These are phyloP conservation scores for Yamadazyma membranifaciens DNA, from an alignment of 1,139 yeast genomes.

Conservation along the genomic window DNA sequence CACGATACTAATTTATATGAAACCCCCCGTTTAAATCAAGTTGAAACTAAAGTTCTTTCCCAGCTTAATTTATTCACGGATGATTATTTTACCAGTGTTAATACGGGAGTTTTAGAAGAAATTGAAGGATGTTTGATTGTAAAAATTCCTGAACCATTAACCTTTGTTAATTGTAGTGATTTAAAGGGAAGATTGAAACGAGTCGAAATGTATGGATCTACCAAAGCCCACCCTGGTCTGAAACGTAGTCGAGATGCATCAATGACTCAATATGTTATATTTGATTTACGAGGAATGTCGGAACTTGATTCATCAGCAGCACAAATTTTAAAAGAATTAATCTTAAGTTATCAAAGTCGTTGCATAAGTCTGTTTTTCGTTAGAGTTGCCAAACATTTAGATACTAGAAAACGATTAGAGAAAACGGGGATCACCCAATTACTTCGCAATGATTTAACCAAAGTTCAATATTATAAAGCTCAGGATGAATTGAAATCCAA, in stretches of 20 bases:
- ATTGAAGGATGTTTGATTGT: slow-evolving; percentile 84
- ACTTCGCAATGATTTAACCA: slow-evolving; percentile 25
- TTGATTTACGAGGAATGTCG: slow-evolving; percentile 87
- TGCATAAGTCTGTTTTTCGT: slow-evolving; percentile 64
- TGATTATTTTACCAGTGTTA: slow-evolving; percentile 36
- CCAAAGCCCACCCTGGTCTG: slow-evolving; percentile 79
- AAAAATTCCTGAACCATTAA: slow-evolving; percentile 88
- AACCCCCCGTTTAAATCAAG: not conserved
- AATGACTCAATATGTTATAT: slow-evolving; percentile 65
- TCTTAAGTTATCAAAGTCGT: slow-evolving; percentile 54
- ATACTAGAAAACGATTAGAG: slow-evolving; percentile 28
- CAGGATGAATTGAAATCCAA: slow-evolving; percentile 14
- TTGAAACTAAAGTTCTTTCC: slow-evolving; percentile 3
- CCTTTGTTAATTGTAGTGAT: slow-evolving; percentile 89
- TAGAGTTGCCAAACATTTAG: slow-evolving; percentile 49
- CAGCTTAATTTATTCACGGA: slow-evolving; percentile 37
- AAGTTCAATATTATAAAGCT: slow-evolving; percentile 27
- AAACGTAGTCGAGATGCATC: slow-evolving; percentile 54
- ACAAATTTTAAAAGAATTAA: slow-evolving; percentile 63
- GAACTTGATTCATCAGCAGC: slow-evolving; percentile 86
- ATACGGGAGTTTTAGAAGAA: slow-evolving; percentile 55
- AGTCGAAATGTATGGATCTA: slow-evolving; percentile 82
- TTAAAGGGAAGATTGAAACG: slow-evolving; percentile 71
- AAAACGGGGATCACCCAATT: slow-evolving; percentile 33
- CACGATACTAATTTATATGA: slow-evolving; percentile 1